These are phyloP conservation scores for Neopestalotiopsis clavispora DNA, from an alignment of 2,329 filamentous ascomycete genomes.

Conservation along the genomic window DNA sequence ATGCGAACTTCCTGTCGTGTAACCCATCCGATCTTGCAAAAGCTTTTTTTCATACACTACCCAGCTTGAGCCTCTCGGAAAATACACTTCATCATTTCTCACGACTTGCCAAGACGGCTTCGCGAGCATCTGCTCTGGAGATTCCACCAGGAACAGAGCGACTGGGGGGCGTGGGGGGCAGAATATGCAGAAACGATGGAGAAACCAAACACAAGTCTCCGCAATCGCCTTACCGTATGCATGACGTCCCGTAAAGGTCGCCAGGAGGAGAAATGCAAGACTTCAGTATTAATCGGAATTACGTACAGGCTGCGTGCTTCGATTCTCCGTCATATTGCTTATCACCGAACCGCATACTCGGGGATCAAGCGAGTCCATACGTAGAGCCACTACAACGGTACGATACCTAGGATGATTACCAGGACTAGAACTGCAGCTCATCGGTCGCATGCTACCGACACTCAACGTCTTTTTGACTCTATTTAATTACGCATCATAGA, in stretches of 20 bases:
- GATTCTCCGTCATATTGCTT: not conserved
- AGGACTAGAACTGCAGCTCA: not conserved
- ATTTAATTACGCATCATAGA: not conserved
- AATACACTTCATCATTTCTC: no score
- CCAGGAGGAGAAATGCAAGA: not conserved
- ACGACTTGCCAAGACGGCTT: not conserved
- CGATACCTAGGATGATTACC: not conserved
- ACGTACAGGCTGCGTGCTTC: not conserved
- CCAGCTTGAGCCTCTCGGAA: no score
- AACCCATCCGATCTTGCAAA: no score
- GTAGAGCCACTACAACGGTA: not conserved
- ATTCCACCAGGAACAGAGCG: not conserved
- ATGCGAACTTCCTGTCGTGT: no score
- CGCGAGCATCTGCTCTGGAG: not conserved
- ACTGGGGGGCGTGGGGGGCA: not conserved
- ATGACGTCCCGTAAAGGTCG: not conserved
- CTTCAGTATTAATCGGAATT: not conserved
- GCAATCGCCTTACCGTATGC: not conserved
- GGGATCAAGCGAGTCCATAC: not conserved
- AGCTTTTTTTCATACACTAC: no score
- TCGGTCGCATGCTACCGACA: conserved; percentile 2
- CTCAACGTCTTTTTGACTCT: not conserved
- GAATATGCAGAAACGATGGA: not conserved
- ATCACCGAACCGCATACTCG: not conserved
- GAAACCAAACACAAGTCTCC: not conserved